Evolutionary conservation across 495 filamentous ascomycete species (phyloP).

Genomic region (Entonaema liquescens): DNA sequence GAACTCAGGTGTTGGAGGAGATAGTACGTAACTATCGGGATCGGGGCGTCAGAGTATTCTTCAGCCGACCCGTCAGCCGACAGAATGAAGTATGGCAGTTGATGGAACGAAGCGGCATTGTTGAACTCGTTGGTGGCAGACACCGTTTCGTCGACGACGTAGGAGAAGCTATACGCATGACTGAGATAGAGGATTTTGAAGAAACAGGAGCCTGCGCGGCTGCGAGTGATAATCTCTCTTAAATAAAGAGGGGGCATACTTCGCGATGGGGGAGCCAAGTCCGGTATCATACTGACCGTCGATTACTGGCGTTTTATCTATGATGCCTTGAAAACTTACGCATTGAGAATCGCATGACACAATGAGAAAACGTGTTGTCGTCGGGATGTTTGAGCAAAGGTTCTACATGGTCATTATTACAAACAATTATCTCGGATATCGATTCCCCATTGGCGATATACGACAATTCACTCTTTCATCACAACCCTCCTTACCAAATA

Average conservation of each 20-base stretch:
- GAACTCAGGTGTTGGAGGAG: slow-evolving; percentile 88
- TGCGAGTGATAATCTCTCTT: slow-evolving; percentile 33
- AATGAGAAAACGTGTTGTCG: too few relatives aligned
- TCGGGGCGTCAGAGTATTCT: slow-evolving; percentile 82
- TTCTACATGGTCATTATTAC: too few relatives aligned
- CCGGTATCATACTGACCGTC: not conserved
- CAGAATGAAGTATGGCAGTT: slow-evolving; percentile 72
- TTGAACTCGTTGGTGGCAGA: slow-evolving; percentile 78
- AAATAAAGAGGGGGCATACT: not conserved
- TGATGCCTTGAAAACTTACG: not conserved
- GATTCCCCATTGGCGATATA: not conserved
- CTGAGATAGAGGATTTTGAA: slow-evolving; percentile 68
- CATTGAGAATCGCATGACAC: too few relatives aligned
- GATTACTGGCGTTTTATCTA: not conserved
- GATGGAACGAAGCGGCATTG: slow-evolving; percentile 82
- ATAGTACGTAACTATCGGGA: slow-evolving; percentile 82
- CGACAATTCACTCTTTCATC: not conserved
- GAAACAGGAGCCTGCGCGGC: slow-evolving; percentile 36
- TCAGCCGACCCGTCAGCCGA: slow-evolving; percentile 75
- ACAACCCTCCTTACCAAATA: not conserved
- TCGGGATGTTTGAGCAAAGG: too few relatives aligned
- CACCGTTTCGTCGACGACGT: slow-evolving; percentile 83
- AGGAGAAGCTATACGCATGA: slow-evolving; percentile 80
- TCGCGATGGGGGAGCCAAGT: not conserved
- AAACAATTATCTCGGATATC: not conserved